These are phyloP conservation scores for Eragrostis curvula DNA, from an alignment of 176 grass and related monocot species.

Conservation along the genomic window DNA sequence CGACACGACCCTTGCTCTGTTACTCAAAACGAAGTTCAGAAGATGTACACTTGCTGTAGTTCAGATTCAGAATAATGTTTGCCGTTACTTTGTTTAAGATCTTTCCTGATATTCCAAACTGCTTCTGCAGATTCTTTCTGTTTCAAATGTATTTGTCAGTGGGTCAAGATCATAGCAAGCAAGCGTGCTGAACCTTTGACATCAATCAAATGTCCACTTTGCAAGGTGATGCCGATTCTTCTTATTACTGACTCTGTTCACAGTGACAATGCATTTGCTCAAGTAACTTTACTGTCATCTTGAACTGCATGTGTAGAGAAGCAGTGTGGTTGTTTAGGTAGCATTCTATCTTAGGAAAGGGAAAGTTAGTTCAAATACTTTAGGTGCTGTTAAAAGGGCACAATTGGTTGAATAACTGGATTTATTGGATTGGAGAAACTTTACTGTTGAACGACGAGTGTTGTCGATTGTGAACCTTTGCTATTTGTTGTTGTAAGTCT, in stretches of 20 bases:
- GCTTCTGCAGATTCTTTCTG: conserved; percentile 68
- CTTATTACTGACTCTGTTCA: not conserved
- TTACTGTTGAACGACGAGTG: not conserved
- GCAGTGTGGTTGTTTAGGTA: not conserved
- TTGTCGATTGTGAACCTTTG: not conserved
- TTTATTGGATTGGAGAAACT: not conserved
- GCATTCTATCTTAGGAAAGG: not conserved
- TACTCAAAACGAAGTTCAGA: not conserved
- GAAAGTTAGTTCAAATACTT: not conserved
- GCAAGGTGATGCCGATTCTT: conserved; percentile 54
- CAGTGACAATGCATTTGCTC: not conserved
- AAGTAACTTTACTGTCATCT: not conserved
- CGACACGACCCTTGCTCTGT: not conserved
- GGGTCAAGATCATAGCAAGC: conserved; percentile 53
- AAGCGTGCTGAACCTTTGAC: conserved; percentile 48
- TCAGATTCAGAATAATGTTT: conserved; percentile 25
- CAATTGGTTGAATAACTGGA: not conserved
- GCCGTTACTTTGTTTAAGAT: not conserved
- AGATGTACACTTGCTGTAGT: not conserved
- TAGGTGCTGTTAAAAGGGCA: not conserved
- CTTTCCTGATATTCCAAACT: not conserved
- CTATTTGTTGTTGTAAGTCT: not conserved
- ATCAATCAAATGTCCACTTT: conserved; percentile 68
- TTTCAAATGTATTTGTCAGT: conserved; percentile 61
- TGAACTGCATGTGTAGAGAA: not conserved